phyloP scores from a whole-genome alignment of 345 rosid species.

The Durio zibethinus region DNA sequence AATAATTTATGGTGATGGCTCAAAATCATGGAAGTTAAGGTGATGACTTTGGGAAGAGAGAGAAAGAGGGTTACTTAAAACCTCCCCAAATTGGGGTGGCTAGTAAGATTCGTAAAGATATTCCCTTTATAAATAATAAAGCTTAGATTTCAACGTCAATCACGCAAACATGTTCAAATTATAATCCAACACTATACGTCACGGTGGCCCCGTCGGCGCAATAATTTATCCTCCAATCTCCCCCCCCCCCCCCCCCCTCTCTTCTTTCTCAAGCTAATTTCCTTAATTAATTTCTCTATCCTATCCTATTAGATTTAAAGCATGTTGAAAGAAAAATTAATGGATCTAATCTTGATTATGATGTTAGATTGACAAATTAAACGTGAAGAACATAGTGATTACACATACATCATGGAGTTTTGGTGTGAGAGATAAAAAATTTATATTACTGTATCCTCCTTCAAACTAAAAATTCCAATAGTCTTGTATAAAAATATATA shows the following conservation, averaged over 20 bases:
- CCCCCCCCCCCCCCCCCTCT: too few species aligned
- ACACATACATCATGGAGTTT: conserved; percentile 11
- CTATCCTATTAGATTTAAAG: conserved; percentile 5
- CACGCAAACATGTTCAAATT: conserved; percentile 54
- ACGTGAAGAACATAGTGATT: conserved; percentile 5
- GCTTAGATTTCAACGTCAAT: conserved; percentile 59
- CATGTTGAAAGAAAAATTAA: conserved; percentile 18
- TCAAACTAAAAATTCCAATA: background rate
- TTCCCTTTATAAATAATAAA: conserved; percentile 35
- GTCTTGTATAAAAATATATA: background rate
- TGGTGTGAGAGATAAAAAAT: background rate
- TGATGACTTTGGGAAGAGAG: background rate
- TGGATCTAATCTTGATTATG: conserved; percentile 16
- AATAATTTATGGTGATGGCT: conserved; percentile 7
- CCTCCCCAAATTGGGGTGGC: conserved; percentile 45
- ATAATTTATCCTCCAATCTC: background rate
- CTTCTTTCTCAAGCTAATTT: background rate
- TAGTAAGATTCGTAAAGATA: conserved; percentile 70
- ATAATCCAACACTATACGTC: conserved; percentile 15
- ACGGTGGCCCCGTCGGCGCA: conserved; percentile 20
- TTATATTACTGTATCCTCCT: background rate
- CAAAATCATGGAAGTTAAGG: conserved; percentile 11
- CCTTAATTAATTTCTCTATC: background rate
- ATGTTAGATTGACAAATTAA: background rate
- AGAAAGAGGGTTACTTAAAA: conserved; percentile 8